Conservation (phyloP, 192 early-diverging fungal genomes). For the Cladochytrium replicatum region DNA sequence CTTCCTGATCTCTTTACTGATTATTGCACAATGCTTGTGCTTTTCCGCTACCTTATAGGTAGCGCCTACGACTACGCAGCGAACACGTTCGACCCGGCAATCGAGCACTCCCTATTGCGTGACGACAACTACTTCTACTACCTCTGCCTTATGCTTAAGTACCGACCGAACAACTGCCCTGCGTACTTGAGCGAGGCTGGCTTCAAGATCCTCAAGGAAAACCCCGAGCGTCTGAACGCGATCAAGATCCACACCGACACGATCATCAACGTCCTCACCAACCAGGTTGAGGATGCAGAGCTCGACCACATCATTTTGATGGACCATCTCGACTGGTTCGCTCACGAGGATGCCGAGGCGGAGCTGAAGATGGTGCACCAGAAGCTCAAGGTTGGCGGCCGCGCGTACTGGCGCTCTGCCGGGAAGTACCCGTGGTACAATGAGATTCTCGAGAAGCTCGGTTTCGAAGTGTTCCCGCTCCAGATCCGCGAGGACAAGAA, state of each 20-base stretch:
- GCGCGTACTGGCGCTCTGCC: conserved; percentile 73
- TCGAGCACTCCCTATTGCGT: conserved; percentile 46
- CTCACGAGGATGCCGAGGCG: conserved; percentile 50
- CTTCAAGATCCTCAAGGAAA: conserved; percentile 41
- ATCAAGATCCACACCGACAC: conserved; percentile 73
- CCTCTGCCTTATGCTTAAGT: conserved; percentile 59
- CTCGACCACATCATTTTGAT: conserved; percentile 68
- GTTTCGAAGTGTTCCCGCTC: conserved; percentile 56
- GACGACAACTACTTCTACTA: conserved; percentile 83
- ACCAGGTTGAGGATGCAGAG: conserved; percentile 47
- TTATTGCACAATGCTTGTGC: conserved; percentile 10
- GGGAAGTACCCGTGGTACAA: conserved; percentile 78
- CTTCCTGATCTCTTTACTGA: conserved; percentile 17
- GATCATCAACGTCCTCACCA: conserved; percentile 55
- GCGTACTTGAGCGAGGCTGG: conserved; percentile 65
- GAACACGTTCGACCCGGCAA: conserved; percentile 73
- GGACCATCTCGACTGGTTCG: conserved; percentile 88
- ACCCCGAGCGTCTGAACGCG: conserved; percentile 41
- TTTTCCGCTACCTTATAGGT: conserved; percentile 16
- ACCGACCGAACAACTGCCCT: conserved; percentile 57
- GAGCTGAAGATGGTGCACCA: conserved; percentile 60
- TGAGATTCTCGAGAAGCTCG: conserved; percentile 54
- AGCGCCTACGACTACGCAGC: conserved; percentile 66
- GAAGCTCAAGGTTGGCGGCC: conserved; percentile 48
- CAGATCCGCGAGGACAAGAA: conserved; percentile 58